Evolutionary conservation across 208 protist genomes (phyloP).

Genomic region (Wallacemonas collosoma): DNA sequence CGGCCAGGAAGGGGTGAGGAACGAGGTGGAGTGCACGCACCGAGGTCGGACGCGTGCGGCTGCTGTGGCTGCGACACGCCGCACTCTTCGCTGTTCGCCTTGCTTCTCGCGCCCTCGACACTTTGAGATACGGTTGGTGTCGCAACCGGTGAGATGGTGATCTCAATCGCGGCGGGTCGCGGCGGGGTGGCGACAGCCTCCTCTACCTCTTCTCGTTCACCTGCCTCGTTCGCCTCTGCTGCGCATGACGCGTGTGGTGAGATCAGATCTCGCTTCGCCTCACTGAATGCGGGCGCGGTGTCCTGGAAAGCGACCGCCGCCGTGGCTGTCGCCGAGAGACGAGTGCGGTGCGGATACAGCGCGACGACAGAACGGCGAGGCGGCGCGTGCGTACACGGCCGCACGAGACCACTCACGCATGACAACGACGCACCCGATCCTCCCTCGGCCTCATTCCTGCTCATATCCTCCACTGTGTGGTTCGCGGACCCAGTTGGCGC

Average conservation of each 20-base stretch:
- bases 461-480: no score
- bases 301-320: neutral
- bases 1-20: no score
- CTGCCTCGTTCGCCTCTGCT: neutral
- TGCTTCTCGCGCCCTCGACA: no score
- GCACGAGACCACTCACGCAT: neutral
- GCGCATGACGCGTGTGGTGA: neutral
- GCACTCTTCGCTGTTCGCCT: no score
- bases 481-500: no score
- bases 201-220: conserved; percentile 15
- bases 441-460: no score
- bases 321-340: neutral
- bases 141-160: conserved; percentile 2
- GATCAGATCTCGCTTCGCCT: no score
- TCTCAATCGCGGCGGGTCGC: neutral
- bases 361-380: neutral
- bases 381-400: neutral
- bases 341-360: neutral
- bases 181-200: conserved; percentile 5
- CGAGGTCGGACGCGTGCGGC: no score
- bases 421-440: no score
- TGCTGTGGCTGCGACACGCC: no score
- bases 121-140: no score
- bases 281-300: neutral
- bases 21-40: no score